phyloP scores from a whole-genome alignment of 2,329 filamentous ascomycete species.

The Exophiala bonariae region DNA sequence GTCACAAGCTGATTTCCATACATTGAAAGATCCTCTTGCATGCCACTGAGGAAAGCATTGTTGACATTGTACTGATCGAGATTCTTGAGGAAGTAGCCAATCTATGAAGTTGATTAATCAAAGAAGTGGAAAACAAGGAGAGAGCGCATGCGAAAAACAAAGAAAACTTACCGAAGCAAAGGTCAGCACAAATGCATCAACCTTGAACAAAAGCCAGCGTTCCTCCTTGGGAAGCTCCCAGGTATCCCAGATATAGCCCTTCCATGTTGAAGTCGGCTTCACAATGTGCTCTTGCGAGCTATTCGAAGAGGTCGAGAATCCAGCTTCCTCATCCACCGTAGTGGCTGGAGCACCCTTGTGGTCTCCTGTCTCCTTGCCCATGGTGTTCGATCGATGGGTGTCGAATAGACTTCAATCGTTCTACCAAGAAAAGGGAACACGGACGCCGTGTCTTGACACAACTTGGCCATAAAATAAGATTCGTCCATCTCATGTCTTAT shows the following conservation, averaged over 20 bases:
- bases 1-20: slow-evolving; percentile 53
- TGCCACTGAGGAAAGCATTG: slow-evolving; percentile 40
- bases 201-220: slow-evolving; percentile 32
- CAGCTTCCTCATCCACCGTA: slow-evolving; percentile 7
- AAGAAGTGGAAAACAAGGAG: not conserved
- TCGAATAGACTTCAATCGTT: not conserved
- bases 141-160: slow-evolving; percentile 9
- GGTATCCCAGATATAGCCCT: slow-evolving; percentile 53
- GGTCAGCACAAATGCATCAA: slow-evolving; percentile 31
- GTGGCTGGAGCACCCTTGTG: slow-evolving; percentile 3
- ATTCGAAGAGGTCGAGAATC: slow-evolving; percentile 5
- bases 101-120: slow-evolving; percentile 1
- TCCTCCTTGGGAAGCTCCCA: slow-evolving; percentile 53
- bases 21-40: slow-evolving; percentile 53
- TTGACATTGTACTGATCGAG: slow-evolving; percentile 23
- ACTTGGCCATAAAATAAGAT: not conserved
- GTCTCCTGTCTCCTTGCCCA: slow-evolving; percentile 5
- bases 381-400: slow-evolving; percentile 2
- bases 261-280: slow-evolving; percentile 42
- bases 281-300: slow-evolving; percentile 16
- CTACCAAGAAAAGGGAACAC: not conserved
- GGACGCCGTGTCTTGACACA: not conserved
- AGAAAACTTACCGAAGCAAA: slow-evolving; percentile 33
- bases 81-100: slow-evolving; percentile 13
- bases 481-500: slow-evolving; percentile 5